Percentiles rank a stretch among this genome's conserved stretches.
Conservation (phyloP, 75 land plant species). For the Adiantum capillusveneris region DNA sequence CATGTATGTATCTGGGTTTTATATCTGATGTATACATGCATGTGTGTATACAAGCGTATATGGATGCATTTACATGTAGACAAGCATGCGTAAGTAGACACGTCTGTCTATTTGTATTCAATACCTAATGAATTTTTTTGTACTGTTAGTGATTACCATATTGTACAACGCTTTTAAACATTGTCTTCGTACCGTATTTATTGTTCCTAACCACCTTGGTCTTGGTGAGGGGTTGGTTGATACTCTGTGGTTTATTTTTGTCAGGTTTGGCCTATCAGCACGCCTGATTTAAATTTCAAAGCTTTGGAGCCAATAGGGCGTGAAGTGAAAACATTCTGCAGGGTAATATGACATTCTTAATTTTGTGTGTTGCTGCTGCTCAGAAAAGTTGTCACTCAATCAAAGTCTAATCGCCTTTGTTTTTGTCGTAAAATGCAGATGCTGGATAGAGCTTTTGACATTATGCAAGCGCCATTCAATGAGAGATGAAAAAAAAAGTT, state of each 20-base stretch:
- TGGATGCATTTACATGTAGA: background rate
- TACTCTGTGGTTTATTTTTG: background rate
- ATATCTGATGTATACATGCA: background rate
- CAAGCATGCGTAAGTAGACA: background rate
- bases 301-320: slow-evolving; percentile 26
- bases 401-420: too few species aligned
- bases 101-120: background rate
- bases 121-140: background rate
- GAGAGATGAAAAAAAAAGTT: too few species aligned
- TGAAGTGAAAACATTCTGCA: slow-evolving; percentile 21
- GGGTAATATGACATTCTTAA: slow-evolving; percentile 18
- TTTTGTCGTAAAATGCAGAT: too few species aligned
- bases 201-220: background rate
- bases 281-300: slow-evolving; percentile 5
- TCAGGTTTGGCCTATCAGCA: slow-evolving; percentile 22
- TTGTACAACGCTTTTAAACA: too few species aligned
- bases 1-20: background rate
- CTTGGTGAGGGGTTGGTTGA: background rate
- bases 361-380: too few species aligned
- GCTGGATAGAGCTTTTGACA: slow-evolving; percentile 24
- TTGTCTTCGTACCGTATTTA: background rate
- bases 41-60: background rate
- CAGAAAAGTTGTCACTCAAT: too few species aligned
- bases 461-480: slow-evolving; percentile 26
- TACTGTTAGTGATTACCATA: background rate